Evolutionary conservation across 305 asterid genomes (phyloP).

Genomic region (Nicotiana rustica): DNA sequence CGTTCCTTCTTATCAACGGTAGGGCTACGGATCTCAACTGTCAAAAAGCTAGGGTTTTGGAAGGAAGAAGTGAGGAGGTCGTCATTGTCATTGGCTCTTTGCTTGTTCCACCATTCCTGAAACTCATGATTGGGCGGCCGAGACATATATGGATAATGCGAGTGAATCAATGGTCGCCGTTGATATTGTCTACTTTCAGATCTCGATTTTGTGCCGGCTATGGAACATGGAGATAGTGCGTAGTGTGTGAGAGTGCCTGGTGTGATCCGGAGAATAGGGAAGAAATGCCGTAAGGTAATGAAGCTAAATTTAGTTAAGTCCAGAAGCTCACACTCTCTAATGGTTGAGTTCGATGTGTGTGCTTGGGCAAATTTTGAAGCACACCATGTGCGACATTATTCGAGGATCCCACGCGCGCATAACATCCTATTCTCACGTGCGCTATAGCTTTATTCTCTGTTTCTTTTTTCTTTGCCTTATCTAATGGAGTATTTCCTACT

Average conservation of each 20-base stretch:
- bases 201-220: conserved; percentile 18
- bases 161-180: neutral
- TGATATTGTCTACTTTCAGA: conserved; percentile 2
- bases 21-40: conserved; percentile 55
- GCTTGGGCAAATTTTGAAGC: neutral
- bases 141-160: conserved; percentile 57
- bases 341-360: too few species aligned
- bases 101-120: conserved; percentile 98
- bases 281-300: conserved; percentile 18
- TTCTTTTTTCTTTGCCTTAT: too few species aligned
- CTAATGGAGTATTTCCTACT: too few species aligned
- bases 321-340: neutral
- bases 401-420: neutral
- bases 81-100: conserved; percentile 54
- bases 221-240: neutral
- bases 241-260: conserved; percentile 36
- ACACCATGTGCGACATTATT: neutral
- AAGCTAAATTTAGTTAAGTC: neutral
- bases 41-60: conserved; percentile 41
- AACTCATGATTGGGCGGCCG: conserved; percentile 82
- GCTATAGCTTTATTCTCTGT: neutral
- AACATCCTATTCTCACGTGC: neutral
- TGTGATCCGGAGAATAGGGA: conserved; percentile 56
- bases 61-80: conserved; percentile 49
- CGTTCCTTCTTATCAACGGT: conserved; percentile 62